phyloP scores from a whole-genome alignment of 2,329 filamentous ascomycete genomes.

The Blastomyces parvus region DNA sequence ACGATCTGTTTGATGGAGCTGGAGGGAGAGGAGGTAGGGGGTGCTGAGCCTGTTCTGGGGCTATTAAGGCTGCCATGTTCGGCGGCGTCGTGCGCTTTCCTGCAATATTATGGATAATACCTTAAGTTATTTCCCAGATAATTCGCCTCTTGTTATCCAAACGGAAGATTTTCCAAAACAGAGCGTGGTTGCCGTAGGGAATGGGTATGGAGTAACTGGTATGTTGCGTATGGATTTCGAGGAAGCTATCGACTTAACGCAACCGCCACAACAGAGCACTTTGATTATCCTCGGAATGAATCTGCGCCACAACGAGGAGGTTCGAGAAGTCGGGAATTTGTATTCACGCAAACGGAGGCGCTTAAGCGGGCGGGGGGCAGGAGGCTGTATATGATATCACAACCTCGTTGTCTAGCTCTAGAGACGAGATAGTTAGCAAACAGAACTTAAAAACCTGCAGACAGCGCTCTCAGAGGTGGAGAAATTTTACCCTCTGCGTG shows the following conservation, averaged over 20 bases:
- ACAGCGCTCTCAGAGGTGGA: neutral
- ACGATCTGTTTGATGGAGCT: conserved; percentile 35
- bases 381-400: conserved; percentile 1
- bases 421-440: neutral
- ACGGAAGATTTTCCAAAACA: neutral
- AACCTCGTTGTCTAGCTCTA: neutral
- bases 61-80: neutral
- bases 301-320: neutral
- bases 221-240: neutral
- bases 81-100: neutral
- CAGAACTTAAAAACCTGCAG: neutral
- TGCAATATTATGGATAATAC: neutral
- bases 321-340: neutral
- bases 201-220: neutral
- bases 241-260: neutral
- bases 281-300: neutral
- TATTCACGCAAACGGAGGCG: neutral
- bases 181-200: neutral
- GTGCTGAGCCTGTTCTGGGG: conserved; percentile 2
- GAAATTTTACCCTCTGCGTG: neutral
- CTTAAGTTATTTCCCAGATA: neutral
- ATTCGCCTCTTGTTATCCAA: neutral
- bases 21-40: conserved; percentile 29
- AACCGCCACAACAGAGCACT: neutral
- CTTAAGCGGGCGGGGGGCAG: neutral